Evolutionary conservation across 1,284 basidiomycete species (phyloP).

Genomic region (Ceratobasidium sp.): DNA sequence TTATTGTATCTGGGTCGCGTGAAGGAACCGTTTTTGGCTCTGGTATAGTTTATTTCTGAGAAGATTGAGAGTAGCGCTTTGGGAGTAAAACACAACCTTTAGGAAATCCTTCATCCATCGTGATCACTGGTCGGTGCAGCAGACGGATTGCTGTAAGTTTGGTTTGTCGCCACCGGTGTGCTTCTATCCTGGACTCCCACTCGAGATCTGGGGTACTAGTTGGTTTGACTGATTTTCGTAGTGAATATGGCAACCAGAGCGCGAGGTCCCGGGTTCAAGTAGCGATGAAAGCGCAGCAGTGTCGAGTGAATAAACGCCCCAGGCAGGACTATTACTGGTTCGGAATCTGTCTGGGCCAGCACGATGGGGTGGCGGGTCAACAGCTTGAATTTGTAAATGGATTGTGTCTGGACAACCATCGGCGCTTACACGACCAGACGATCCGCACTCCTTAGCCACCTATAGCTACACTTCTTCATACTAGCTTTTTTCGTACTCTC

Average conservation of each 20-base stretch:
- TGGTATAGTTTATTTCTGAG: neutral
- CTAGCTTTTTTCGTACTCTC: neutral
- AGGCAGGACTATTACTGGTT: too few species aligned
- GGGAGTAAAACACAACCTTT: neutral
- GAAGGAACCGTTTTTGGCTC: slow-evolving; percentile 26
- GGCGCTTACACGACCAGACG: neutral
- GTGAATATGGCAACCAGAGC: too few species aligned
- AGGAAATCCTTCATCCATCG: slow-evolving; percentile 17
- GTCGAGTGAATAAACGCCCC: too few species aligned
- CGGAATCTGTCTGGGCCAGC: too few species aligned
- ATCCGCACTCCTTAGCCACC: neutral
- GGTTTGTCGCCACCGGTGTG: too few species aligned
- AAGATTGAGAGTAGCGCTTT: neutral
- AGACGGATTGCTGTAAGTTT: neutral
- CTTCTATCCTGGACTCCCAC: too few species aligned
- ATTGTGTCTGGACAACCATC: neutral
- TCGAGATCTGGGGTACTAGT: too few species aligned
- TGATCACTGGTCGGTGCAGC: neutral
- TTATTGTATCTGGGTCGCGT: slow-evolving; percentile 1
- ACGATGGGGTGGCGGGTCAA: neutral
- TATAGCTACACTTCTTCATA: neutral
- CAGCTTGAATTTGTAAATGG: neutral
- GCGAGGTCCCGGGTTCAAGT: too few species aligned
- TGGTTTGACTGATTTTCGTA: too few species aligned
- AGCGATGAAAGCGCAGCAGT: too few species aligned